Evolutionary conservation across 2,329 filamentous ascomycete genomes (phyloP).

Genomic region (Cordyceps cateniannulata): DNA sequence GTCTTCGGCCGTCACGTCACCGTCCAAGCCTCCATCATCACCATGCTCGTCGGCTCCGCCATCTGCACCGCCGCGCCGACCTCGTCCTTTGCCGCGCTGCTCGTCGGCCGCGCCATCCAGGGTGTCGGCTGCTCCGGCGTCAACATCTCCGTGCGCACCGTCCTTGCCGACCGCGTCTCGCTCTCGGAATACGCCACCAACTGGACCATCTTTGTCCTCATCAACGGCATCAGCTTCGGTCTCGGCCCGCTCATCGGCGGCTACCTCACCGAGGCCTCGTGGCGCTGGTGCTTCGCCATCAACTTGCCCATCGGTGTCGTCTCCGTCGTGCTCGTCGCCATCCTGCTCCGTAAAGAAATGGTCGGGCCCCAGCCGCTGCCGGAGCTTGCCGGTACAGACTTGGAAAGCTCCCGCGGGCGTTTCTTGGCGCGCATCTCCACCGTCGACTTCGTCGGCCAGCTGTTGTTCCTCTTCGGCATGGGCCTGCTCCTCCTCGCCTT

Average conservation of each 20-base stretch:
- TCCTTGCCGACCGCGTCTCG: slow-evolving; percentile 53
- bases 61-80: slow-evolving; percentile 48
- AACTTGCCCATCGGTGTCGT: slow-evolving; percentile 48
- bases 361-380: slow-evolving; percentile 44
- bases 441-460: slow-evolving; percentile 48
- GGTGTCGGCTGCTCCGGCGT: slow-evolving; percentile 52
- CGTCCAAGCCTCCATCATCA: slow-evolving; percentile 46
- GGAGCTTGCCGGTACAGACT: slow-evolving; percentile 35
- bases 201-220: slow-evolving; percentile 49
- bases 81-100: slow-evolving; percentile 45
- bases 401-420: slow-evolving; percentile 22
- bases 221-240: slow-evolving; percentile 49
- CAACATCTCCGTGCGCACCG: slow-evolving; percentile 47
- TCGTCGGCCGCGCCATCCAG: slow-evolving; percentile 53
- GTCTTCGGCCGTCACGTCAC: slow-evolving; percentile 52
- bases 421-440: slow-evolving; percentile 42
- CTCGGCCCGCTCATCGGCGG: slow-evolving; percentile 53
- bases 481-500: slow-evolving; percentile 48
- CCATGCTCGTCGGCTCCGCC: slow-evolving; percentile 49
- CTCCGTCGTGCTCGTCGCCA: slow-evolving; percentile 45
- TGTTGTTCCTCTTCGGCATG: slow-evolving; percentile 49
- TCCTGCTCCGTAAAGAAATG: slow-evolving; percentile 53
- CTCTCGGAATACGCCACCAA: slow-evolving; percentile 50
- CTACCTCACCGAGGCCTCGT: slow-evolving; percentile 48
- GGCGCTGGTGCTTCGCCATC: slow-evolving; percentile 63